Percentiles rank a stretch among this genome's conserved stretches.
These are phyloP conservation scores for Glutinoglossum americanum DNA, from an alignment of 495 filamentous ascomycete species.

Conservation along the genomic window DNA sequence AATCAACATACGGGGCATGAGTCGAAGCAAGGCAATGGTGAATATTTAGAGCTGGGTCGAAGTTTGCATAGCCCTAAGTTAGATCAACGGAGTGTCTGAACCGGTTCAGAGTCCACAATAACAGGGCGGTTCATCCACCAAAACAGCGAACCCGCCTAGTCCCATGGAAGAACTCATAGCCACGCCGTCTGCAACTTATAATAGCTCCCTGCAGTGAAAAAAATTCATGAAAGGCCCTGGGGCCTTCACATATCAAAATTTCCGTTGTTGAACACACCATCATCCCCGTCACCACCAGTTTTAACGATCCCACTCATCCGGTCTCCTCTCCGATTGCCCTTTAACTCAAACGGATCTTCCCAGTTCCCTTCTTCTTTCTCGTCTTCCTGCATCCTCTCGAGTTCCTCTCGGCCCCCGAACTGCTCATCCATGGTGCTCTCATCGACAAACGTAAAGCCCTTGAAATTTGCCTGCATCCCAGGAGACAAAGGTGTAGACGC, in stretches of 20 bases:
- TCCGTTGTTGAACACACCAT: constrained; percentile 47
- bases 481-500: constrained; percentile 81
- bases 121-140: background rate
- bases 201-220: background rate
- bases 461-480: constrained; percentile 92
- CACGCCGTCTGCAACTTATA: background rate
- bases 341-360: constrained; percentile 24
- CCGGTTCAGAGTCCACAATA: background rate
- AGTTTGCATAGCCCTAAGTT: background rate
- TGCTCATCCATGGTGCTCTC: constrained; percentile 91
- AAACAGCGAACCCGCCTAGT: background rate
- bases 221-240: background rate
- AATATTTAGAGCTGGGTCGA: background rate
- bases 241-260: constrained; percentile 43
- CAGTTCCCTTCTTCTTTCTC: constrained; percentile 15
- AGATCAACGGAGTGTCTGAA: background rate
- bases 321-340: constrained; percentile 21
- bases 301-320: constrained; percentile 57
- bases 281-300: constrained; percentile 31
- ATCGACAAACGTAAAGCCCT: constrained; percentile 95
- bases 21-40: background rate
- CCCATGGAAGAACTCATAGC: background rate
- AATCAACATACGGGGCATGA: background rate
- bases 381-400: constrained; percentile 52
- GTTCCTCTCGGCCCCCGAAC: constrained; percentile 31